These are phyloP conservation scores for Isoetes taiwanensis DNA, from an alignment of 75 land plant genomes.

Conservation along the genomic window DNA sequence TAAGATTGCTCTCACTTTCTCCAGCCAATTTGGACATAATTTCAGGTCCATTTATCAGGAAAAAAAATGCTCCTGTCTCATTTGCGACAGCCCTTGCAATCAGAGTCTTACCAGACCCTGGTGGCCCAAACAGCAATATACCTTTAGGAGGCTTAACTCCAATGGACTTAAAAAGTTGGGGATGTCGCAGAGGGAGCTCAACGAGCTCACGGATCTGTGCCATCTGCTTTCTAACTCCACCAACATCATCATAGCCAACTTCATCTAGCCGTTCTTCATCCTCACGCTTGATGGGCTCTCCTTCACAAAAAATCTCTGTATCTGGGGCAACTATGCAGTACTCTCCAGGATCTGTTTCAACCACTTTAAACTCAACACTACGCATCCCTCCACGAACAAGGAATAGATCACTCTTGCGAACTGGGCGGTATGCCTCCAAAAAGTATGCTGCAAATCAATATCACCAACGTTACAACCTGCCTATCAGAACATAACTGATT, in stretches of 20 bases:
- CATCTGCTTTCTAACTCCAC: conserved; percentile 84
- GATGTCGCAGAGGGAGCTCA: conserved; percentile 71
- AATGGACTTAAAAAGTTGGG: conserved; percentile 72
- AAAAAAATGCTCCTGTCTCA: conserved; percentile 81
- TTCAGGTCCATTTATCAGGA: conserved; percentile 69
- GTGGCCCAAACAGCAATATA: conserved; percentile 68
- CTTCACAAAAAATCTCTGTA: conserved; percentile 79
- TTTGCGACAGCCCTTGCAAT: conserved; percentile 82
- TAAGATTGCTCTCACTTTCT: conserved; percentile 69
- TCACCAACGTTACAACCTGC: background rate
- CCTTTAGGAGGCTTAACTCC: conserved; percentile 87
- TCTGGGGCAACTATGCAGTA: conserved; percentile 80
- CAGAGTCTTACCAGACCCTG: conserved; percentile 79
- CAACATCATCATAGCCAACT: conserved; percentile 86
- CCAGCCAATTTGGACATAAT: conserved; percentile 86
- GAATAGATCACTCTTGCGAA: conserved; percentile 72
- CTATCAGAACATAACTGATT: background rate
- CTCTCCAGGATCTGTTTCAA: conserved; percentile 71
- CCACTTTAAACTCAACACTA: conserved; percentile 69
- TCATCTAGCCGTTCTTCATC: conserved; percentile 70
- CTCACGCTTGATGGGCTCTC: conserved; percentile 60
- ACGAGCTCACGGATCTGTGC: conserved; percentile 79
- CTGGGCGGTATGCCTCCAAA: conserved; percentile 63
- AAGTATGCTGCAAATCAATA: conserved; percentile 48
- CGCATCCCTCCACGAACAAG: conserved; percentile 79